Evolutionary conservation across 2,329 filamentous ascomycete genomes (phyloP).

Genomic region (Aspergillus candidus): DNA sequence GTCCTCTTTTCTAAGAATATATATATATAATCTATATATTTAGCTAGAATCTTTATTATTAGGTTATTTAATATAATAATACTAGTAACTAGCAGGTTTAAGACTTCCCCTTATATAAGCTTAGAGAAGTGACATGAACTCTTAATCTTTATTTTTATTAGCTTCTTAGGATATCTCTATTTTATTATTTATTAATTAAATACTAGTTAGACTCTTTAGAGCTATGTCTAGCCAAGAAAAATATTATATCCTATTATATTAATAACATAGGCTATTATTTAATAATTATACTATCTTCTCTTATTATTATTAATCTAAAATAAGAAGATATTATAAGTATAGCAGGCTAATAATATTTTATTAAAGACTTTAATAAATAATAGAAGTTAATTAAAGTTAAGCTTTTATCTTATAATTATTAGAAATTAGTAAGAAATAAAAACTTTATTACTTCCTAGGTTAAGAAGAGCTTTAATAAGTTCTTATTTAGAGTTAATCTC

Average conservation of each 20-base stretch:
- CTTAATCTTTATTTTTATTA: no score
- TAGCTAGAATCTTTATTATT: not conserved
- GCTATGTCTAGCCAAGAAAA: not conserved
- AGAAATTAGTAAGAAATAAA: no score
- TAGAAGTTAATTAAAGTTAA: not conserved
- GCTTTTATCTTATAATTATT: not conserved
- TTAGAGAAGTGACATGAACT: no score
- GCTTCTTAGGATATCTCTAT: no score
- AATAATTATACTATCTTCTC: not conserved
- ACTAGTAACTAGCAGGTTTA: not conserved
- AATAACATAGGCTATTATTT: not conserved
- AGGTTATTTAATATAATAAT: not conserved
- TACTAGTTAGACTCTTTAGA: no score
- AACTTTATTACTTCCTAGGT: no score
- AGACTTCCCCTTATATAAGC: not conserved
- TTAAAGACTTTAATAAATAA: not conserved
- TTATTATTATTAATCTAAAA: conserved; percentile 1
- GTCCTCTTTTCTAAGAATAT: not conserved
- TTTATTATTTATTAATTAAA: no score
- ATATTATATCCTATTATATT: conserved; percentile 1
- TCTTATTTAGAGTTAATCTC: no score
- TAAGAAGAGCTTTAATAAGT: no score
- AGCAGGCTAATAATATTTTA: conserved; percentile 1
- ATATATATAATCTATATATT: not conserved
- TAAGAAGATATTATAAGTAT: conserved; percentile 1